A percentile compares a stretch with the other conserved stretches of the same genome.
These are phyloP conservation scores for Phytophthora crassamura DNA, from an alignment of 352 stramenopile genomes.

Conservation along the genomic window DNA sequence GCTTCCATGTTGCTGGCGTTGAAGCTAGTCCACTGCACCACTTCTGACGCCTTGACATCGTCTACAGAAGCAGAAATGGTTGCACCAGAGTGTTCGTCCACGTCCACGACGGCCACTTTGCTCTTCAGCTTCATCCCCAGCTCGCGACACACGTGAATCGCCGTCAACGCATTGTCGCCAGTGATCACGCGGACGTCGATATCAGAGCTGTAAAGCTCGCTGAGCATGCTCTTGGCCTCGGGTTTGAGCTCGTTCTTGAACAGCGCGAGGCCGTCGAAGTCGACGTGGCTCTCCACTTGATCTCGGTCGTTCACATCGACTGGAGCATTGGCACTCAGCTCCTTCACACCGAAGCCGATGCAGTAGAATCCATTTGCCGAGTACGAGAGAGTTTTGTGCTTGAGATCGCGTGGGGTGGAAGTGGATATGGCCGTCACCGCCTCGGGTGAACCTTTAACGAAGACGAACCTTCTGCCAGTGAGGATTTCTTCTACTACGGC, in stretches of 20 bases:
- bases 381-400: slow-evolving; percentile 48
- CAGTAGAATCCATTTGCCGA: slow-evolving; percentile 75
- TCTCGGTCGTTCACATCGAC: slow-evolving; percentile 36
- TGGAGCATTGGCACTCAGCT: slow-evolving; percentile 15
- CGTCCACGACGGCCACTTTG: slow-evolving; percentile 51
- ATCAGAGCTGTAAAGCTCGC: slow-evolving; percentile 62
- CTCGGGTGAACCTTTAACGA: slow-evolving; percentile 66
- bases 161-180: slow-evolving; percentile 71
- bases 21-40: slow-evolving; percentile 41
- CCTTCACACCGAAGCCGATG: slow-evolving; percentile 49
- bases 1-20: slow-evolving; percentile 35
- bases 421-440: slow-evolving; percentile 38
- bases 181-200: slow-evolving; percentile 85
- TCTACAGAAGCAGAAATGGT: slow-evolving; percentile 47
- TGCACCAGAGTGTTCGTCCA: slow-evolving; percentile 25
- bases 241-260: slow-evolving; percentile 89
- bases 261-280: slow-evolving; percentile 75
- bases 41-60: slow-evolving; percentile 32
- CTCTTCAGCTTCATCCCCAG: slow-evolving; percentile 50
- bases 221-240: slow-evolving; percentile 69
- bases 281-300: slow-evolving; percentile 62
- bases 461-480: slow-evolving; percentile 43
- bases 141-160: slow-evolving; percentile 48
- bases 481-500: slow-evolving; percentile 49
- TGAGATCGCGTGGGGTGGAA: slow-evolving; percentile 56